These are phyloP conservation scores for Aspergillus proliferans DNA, from an alignment of 2,329 filamentous ascomycete genomes.

Conservation along the genomic window DNA sequence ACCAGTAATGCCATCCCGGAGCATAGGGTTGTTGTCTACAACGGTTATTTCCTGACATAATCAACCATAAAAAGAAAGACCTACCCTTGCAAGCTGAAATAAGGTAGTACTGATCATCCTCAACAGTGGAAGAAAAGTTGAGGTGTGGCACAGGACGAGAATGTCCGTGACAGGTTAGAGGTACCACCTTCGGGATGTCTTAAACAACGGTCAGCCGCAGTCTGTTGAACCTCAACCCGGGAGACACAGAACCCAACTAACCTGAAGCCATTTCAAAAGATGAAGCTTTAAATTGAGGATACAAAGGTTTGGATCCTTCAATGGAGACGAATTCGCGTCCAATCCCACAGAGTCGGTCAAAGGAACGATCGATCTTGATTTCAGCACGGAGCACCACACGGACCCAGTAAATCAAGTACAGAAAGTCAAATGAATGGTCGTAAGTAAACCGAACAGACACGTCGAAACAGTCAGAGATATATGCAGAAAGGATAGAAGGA, in stretches of 20 bases:
- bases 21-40: slow-evolving; percentile 93
- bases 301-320: slow-evolving; percentile 4
- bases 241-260: slow-evolving; percentile 4
- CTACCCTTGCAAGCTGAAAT: slow-evolving; percentile 88
- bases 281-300: slow-evolving; percentile 1
- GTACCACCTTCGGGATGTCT: slow-evolving; percentile 60
- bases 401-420: neutral
- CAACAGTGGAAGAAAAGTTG: slow-evolving; percentile 76
- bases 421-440: slow-evolving; percentile 3
- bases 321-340: slow-evolving; percentile 5
- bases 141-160: slow-evolving; percentile 88
- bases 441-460: slow-evolving; percentile 9
- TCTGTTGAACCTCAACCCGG: neutral
- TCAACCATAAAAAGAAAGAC: slow-evolving; percentile 2
- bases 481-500: slow-evolving; percentile 28
- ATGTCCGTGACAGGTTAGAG: slow-evolving; percentile 89
- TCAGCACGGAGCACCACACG: slow-evolving; percentile 2
- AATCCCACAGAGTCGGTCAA: slow-evolving; percentile 3
- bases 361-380: slow-evolving; percentile 10
- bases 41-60: slow-evolving; percentile 2
- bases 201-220: slow-evolving; percentile 12
- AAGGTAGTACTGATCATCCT: slow-evolving; percentile 80
- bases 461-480: slow-evolving; percentile 8
- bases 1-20: slow-evolving; percentile 89
- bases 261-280: slow-evolving; percentile 19